Percentiles rank a stretch among this genome's conserved stretches.
Evolutionary conservation across 75 land plant genomes (phyloP).

Genomic region (Sequoiadendron giganteum): DNA sequence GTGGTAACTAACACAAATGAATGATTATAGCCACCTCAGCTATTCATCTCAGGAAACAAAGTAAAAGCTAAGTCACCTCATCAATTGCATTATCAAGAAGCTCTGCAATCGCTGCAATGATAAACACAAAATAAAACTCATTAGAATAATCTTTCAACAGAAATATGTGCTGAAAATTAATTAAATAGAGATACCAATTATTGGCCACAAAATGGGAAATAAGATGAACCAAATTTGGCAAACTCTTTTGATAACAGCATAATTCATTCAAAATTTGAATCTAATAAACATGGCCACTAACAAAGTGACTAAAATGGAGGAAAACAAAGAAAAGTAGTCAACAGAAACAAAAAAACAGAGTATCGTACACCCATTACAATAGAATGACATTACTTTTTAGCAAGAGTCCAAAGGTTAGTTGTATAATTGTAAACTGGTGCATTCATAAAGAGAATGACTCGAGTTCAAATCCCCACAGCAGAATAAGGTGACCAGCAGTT

Average conservation of each 20-base stretch:
- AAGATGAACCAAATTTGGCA: not conserved
- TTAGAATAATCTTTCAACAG: not conserved
- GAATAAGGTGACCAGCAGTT: too few relatives aligned
- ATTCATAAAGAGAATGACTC: too few relatives aligned
- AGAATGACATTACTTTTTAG: not conserved
- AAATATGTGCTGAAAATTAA: not conserved
- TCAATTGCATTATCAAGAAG: slow-evolving; percentile 94
- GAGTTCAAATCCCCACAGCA: too few relatives aligned
- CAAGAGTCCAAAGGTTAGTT: too few relatives aligned
- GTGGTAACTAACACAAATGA: not conserved
- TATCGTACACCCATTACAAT: not conserved
- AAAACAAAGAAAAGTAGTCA: not conserved
- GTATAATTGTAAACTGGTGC: too few relatives aligned
- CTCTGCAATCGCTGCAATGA: slow-evolving; percentile 86
- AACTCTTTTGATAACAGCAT: not conserved
- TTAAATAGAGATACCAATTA: not conserved
- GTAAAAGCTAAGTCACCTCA: slow-evolving; percentile 47
- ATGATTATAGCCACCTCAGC: not conserved
- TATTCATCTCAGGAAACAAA: not conserved
- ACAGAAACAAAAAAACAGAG: not conserved
- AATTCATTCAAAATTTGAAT: not conserved
- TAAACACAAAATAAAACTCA: not conserved
- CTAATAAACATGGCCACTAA: not conserved
- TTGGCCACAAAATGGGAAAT: not conserved
- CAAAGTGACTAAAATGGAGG: not conserved